Conservation (phyloP, 2,329 filamentous ascomycete species). For the Fusarium torulosum region DNA sequence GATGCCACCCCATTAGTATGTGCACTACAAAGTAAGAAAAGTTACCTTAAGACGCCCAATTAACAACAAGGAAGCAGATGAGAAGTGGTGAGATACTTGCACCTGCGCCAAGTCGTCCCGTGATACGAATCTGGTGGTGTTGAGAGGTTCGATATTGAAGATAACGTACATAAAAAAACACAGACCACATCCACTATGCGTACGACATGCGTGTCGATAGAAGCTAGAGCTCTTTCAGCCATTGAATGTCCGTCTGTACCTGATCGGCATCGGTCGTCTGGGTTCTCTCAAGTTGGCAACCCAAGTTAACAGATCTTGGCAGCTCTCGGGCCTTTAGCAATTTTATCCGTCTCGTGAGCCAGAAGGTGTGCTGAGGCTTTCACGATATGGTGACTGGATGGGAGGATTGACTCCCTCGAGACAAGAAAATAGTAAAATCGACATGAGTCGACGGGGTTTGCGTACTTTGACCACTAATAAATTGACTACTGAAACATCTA, state of each 20-base stretch:
- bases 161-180: slow-evolving; percentile 9
- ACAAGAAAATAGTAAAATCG: background rate
- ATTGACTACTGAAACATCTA: background rate
- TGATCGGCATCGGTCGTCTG: slow-evolving; percentile 42
- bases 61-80: background rate
- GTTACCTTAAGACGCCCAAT: background rate
- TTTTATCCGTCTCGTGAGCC: slow-evolving; percentile 32
- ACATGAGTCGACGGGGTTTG: background rate
- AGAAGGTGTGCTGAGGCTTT: slow-evolving; percentile 20
- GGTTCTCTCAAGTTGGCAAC: slow-evolving; percentile 18
- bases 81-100: slow-evolving; percentile 6
- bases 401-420: background rate
- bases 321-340: slow-evolving; percentile 36
- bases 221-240: slow-evolving; percentile 26
- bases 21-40: background rate
- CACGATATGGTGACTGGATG: background rate
- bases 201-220: slow-evolving; percentile 23
- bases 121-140: slow-evolving; percentile 14
- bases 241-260: slow-evolving; percentile 44
- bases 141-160: slow-evolving; percentile 12
- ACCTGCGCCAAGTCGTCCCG: slow-evolving; percentile 3
- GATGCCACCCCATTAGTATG: slow-evolving; percentile 17
- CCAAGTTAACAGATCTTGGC: slow-evolving; percentile 34
- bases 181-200: slow-evolving; percentile 15
- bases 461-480: background rate